Evolutionary conservation across 345 rosid species (phyloP).

Genomic region (Corchorus capsularis): DNA sequence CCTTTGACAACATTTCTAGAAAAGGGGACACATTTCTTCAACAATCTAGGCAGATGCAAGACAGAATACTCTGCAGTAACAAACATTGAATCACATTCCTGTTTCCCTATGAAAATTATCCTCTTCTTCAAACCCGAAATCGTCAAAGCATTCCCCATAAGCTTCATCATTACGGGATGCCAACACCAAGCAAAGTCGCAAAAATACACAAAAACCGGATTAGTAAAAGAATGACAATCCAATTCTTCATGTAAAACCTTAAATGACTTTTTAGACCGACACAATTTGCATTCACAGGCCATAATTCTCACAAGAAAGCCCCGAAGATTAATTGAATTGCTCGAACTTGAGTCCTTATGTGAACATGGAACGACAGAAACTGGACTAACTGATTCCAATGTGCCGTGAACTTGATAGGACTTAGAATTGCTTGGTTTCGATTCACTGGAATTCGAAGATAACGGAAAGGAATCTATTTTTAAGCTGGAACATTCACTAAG

Average conservation of each 20-base stretch:
- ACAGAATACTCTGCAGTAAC: conserved; percentile 53
- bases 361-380: conserved; percentile 71
- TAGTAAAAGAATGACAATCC: conserved; percentile 42
- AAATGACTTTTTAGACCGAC: conserved; percentile 30
- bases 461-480: conserved; percentile 39
- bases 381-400: conserved; percentile 63
- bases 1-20: conserved; percentile 32
- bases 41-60: conserved; percentile 44
- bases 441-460: conserved; percentile 30
- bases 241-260: background rate
- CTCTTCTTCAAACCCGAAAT: conserved; percentile 68
- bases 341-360: conserved; percentile 11
- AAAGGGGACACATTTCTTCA: conserved; percentile 31
- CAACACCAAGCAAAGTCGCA: conserved; percentile 60
- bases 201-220: conserved; percentile 57
- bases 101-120: conserved; percentile 47
- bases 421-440: conserved; percentile 39
- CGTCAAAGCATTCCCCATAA: conserved; percentile 49
- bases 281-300: conserved; percentile 60
- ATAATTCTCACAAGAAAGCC: conserved; percentile 64
- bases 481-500: conserved; percentile 35
- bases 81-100: conserved; percentile 56
- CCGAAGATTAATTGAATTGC: conserved; percentile 39
- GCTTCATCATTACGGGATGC: conserved; percentile 74
- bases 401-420: conserved; percentile 54